Percentiles rank a stretch among this genome's conserved stretches.
Conservation (phyloP, 2,329 filamentous ascomycete genomes). For the Bipolaris gigantea region DNA sequence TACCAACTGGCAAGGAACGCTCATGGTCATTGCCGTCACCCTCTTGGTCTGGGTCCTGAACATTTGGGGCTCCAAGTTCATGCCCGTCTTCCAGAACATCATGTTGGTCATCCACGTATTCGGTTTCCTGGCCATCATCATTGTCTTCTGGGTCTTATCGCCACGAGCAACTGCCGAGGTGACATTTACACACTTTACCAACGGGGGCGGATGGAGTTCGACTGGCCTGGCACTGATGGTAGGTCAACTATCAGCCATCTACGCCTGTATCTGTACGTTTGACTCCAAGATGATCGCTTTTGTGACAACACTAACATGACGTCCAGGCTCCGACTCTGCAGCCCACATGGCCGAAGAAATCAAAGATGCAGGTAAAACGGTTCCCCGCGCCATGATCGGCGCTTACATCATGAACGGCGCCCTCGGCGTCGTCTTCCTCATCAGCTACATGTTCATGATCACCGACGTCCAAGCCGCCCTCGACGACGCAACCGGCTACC, state of each 20-base stretch:
- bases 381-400: slow-evolving; percentile 48
- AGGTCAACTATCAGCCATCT: slow-evolving; percentile 46
- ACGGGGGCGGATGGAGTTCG: slow-evolving; percentile 45
- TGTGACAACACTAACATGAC: slow-evolving; percentile 10
- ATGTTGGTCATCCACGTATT: slow-evolving; percentile 48
- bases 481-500: slow-evolving; percentile 35
- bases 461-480: slow-evolving; percentile 35
- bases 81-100: slow-evolving; percentile 42
- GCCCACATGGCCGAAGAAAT: slow-evolving; percentile 51
- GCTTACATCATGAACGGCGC: slow-evolving; percentile 46
- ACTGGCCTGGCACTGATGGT: slow-evolving; percentile 46
- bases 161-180: slow-evolving; percentile 32
- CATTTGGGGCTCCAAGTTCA: slow-evolving; percentile 33
- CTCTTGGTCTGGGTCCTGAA: slow-evolving; percentile 50
- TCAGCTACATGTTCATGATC: slow-evolving; percentile 42
- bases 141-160: slow-evolving; percentile 44
- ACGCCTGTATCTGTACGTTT: slow-evolving; percentile 38
- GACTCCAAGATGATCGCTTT: neutral
- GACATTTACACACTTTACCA: slow-evolving; percentile 42
- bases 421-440: slow-evolving; percentile 41
- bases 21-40: slow-evolving; percentile 53
- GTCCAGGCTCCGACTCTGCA: slow-evolving; percentile 44
- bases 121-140: slow-evolving; percentile 50
- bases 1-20: slow-evolving; percentile 53
- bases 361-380: slow-evolving; percentile 45